Evolutionary conservation across 116 monocot genomes (phyloP), one percentile per base, ranked within the genome.

Genomic region (Phalaenopsis hybrid): DNA sequence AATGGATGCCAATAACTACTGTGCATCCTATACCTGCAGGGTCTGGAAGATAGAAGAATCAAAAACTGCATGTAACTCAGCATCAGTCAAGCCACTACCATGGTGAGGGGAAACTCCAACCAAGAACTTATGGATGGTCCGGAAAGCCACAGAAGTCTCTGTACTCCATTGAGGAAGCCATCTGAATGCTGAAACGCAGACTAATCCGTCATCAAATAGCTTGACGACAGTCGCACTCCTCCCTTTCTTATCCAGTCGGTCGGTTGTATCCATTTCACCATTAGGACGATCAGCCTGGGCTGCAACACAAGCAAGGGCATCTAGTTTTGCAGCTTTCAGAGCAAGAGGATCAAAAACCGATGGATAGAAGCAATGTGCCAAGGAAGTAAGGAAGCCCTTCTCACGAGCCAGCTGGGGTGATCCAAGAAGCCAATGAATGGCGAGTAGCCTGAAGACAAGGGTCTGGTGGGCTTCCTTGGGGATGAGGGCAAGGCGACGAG

Each of bases 101-200:
- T 52, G 51, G 75, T 90, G 89, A 9, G 96, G 91, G 9, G 81
- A 46, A 10, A 88, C 86, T 28, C 86, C 90, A 82, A 89, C 77
- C 77, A 94, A 85, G 81, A 94, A 89, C 78, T 83, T 91, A 57
- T 94, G 90, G 67, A 97, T 81, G 13, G 83, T 84, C 20, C 93
- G 86, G 59, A 93, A 94, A 3, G 89, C 91, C 44, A 97, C 85
- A 0, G 68, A 37, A 2, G 93, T 97, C 81, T 97, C 97, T 0
- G 91, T 89, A 82, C 97, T 97, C 89, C 90, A 87, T 0, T 85
- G 79, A 5, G 97, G 94, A 16, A 94, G 81, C 92, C 94, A 97
- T 80, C 88, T 92, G 84, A 89, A 97, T 37, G 86, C 86, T 9
- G 91, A 94, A 17, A 94, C 86, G 59, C 94, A 97, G 34, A 90